Evolutionary conservation across 2,329 filamentous ascomycete species (phyloP).

Genomic region (Elsinoe ampelina): DNA sequence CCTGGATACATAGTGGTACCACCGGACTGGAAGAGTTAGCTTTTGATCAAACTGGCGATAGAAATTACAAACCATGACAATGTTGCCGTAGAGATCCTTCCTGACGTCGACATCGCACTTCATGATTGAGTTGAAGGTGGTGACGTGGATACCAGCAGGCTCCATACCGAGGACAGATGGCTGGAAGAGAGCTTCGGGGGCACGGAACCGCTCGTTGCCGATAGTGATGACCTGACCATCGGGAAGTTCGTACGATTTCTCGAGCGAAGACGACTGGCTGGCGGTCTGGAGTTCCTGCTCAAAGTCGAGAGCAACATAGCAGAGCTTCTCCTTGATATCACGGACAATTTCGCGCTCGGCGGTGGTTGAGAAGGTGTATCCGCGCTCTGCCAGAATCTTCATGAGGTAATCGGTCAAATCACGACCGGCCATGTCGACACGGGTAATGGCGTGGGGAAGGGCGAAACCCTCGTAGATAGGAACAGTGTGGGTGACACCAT

Average conservation of each 20-base stretch:
- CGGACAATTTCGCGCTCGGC: constrained; percentile 99
- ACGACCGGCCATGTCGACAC: constrained; percentile 99
- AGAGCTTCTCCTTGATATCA: constrained; percentile 99
- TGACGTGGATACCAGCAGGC: constrained; percentile 97
- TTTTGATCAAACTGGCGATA: constrained; percentile 8
- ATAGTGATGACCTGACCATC: constrained; percentile 99
- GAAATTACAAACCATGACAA: constrained; percentile 81
- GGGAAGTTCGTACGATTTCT: constrained; percentile 99
- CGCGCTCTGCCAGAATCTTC: constrained; percentile 99
- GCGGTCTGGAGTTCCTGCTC: constrained; percentile 99
- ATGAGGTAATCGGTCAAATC: constrained; percentile 99
- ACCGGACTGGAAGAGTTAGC: constrained; percentile 62
- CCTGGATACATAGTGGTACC: constrained; percentile 99
- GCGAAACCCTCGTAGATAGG: constrained; percentile 99
- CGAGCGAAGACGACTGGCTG: constrained; percentile 94
- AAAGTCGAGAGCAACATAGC: constrained; percentile 99
- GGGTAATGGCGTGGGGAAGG: constrained; percentile 98
- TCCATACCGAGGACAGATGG: constrained; percentile 96
- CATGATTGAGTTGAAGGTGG: constrained; percentile 99
- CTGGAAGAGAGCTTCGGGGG: constrained; percentile 99
- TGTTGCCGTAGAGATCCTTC: constrained; percentile 99
- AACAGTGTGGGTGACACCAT: constrained; percentile 99
- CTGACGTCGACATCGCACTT: constrained; percentile 99
- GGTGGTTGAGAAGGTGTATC: constrained; percentile 99
- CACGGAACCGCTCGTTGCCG: constrained; percentile 99